phyloP scores from a whole-genome alignment of 257 asterid genomes.

The Jacaranda mimosifolia region DNA sequence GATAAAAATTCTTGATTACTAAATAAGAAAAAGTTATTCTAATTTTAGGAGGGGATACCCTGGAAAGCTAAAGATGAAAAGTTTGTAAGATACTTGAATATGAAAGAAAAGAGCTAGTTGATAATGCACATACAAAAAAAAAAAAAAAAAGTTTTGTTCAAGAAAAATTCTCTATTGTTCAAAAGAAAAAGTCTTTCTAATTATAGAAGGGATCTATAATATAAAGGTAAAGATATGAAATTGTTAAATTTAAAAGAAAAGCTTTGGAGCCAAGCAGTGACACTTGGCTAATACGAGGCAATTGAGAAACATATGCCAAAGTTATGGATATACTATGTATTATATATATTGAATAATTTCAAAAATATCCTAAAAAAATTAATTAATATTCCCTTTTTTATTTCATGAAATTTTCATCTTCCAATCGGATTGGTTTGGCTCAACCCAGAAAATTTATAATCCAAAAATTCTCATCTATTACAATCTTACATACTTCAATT shows the following conservation, averaged over 20 bases:
- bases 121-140: background rate
- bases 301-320: background rate
- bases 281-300: constrained; percentile 2
- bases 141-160: background rate
- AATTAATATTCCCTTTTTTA: no score
- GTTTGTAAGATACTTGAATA: no score
- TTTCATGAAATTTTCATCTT: no score
- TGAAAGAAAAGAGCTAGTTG: background rate
- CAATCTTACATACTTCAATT: no score
- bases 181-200: background rate
- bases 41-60: background rate
- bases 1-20: background rate
- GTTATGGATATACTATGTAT: background rate
- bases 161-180: background rate
- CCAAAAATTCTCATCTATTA: no score
- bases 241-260: background rate
- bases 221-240: background rate
- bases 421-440: no score
- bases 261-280: constrained; percentile 12
- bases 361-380: no score
- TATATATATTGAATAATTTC: no score
- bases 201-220: background rate
- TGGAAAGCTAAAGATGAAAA: background rate
- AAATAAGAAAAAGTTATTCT: background rate
- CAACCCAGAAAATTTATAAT: no score